Base-by-base conservation (phyloP, 2,329 filamentous ascomycete species). In the Aspergillus ibericus region DNA sequence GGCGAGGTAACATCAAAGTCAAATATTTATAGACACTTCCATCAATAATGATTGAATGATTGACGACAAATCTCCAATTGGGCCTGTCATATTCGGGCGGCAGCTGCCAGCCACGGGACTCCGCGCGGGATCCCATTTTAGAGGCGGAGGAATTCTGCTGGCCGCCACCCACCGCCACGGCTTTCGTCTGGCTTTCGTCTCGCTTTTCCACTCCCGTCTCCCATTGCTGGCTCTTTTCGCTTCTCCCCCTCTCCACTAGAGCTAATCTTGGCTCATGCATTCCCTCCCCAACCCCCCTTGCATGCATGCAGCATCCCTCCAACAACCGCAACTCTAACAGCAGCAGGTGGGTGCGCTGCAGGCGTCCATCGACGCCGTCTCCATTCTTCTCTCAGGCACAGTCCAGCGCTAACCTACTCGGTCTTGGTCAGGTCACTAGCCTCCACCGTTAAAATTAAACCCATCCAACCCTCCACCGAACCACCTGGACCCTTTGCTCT, bases 401-500 rank as follows among this genome's bases (percentile, higher is more conserved):
- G 29, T 8, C 29, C 29, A 8, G 12, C 29, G 29, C 29, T 32
- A 32, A 32, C 22, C 22, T 25, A 25, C 22, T 25, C 22, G 22
- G 22, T 25, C 3, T 25, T 25, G 22, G 22, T 5, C 22, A 25
- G 44, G 25, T 29, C 22, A 29, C 44, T 29, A 48, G n/a, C 15
- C 27, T 29, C 44, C 44, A 16, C 25, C 15, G 13, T 47, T 47
- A 47, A 47, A 47, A 47, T 47, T 47, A 47, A 47, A 29, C 42
- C 42, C 42, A 25, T 25, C 12, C 20, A 13, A 25, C 15, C 22
- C 38, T 44, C 12, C 38, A 29, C 52, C 22, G 40, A 20, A 47
- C 42, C 42, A 47, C 42, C 25, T 48, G 44, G 44, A 48, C 44
- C 44, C 44, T 48, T 27, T 16, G 13, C 52, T 56, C 42, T 56